Evolutionary conservation across 139 green algal genomes (phyloP).

Genomic region (Chlorella sp.): DNA sequence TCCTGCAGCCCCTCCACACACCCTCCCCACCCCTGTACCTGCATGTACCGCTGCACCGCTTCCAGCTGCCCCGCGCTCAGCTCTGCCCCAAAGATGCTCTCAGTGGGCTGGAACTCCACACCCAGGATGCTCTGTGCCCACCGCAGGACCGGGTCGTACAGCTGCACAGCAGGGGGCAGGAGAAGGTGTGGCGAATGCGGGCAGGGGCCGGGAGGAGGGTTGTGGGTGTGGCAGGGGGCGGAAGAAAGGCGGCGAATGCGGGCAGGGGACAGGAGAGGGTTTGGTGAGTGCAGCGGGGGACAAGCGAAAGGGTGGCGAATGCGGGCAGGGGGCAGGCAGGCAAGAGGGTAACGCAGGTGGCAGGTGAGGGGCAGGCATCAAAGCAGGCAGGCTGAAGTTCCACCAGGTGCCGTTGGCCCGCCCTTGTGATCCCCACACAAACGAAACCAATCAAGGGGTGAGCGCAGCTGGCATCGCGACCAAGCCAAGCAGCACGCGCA

Average conservation of each 20-base stretch:
- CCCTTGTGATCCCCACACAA: too few relatives aligned
- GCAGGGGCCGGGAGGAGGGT: not conserved
- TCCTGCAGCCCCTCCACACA: not conserved
- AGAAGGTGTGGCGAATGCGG: not conserved
- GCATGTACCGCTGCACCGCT: conserved; percentile 50
- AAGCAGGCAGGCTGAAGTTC: too few relatives aligned
- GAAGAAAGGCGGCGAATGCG: not conserved
- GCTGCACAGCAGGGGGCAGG: conserved; percentile 19
- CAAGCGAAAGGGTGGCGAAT: too few relatives aligned
- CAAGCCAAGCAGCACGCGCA: too few relatives aligned
- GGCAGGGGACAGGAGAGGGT: too few relatives aligned
- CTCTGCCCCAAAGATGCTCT: conserved; percentile 71
- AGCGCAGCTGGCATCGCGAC: too few relatives aligned
- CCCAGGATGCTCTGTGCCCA: conserved; percentile 66
- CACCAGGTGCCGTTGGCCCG: too few relatives aligned
- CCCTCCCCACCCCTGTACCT: not conserved
- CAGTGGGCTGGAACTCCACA: conserved; percentile 53
- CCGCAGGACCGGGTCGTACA: conserved; percentile 75
- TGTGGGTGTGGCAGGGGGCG: not conserved
- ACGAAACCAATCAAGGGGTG: too few relatives aligned
- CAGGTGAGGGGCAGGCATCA: too few relatives aligned
- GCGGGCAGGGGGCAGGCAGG: too few relatives aligned
- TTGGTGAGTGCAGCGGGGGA: not conserved
- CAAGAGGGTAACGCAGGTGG: too few relatives aligned
- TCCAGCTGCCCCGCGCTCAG: conserved; percentile 54